Evolutionary conservation across 495 filamentous ascomycete genomes (phyloP).

Genomic region (Pseudomonodictys pantanalensis): DNA sequence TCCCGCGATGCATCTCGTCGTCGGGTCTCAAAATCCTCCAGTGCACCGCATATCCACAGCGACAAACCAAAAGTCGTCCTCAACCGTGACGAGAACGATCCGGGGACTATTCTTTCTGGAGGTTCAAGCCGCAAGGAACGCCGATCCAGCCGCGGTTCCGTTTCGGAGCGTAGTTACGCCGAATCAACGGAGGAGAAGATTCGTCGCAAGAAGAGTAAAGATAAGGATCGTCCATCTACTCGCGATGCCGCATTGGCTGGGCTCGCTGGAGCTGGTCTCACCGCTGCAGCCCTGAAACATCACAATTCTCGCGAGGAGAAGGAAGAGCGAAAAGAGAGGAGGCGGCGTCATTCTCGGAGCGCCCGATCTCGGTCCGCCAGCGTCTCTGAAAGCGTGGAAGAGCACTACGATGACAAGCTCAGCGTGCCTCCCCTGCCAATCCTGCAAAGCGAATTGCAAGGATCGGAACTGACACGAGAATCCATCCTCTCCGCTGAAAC

Average conservation of each 20-base stretch:
- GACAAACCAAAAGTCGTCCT: conserved; percentile 61
- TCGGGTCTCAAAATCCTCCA: conserved; percentile 65
- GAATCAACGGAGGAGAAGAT: conserved; percentile 54
- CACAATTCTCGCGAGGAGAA: conserved; percentile 55
- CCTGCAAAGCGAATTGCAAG: conserved; percentile 74
- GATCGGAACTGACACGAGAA: conserved; percentile 81
- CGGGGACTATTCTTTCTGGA: conserved; percentile 57
- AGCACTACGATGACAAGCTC: conserved; percentile 44
- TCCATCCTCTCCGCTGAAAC: conserved; percentile 85
- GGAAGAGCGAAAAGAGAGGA: conserved; percentile 50
- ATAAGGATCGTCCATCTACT: conserved; percentile 42
- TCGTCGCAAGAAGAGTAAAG: conserved; percentile 59
- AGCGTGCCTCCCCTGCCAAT: conserved; percentile 76
- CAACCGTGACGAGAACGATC: conserved; percentile 58
- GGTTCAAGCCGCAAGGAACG: conserved; percentile 51
- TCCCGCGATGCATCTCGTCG: conserved; percentile 59
- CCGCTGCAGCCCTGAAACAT: conserved; percentile 61
- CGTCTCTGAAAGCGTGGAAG: conserved; percentile 47
- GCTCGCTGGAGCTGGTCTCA: conserved; percentile 56
- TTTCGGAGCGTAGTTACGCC: conserved; percentile 47
- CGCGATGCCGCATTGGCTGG: conserved; percentile 57
- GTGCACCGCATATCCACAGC: conserved; percentile 62
- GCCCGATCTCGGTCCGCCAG: conserved; percentile 56
- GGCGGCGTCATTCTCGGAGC: conserved; percentile 47
- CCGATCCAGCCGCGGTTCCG: conserved; percentile 45